Conservation (phyloP, 2,329 filamentous ascomycete genomes). For the Cladosporium oxysporum region DNA sequence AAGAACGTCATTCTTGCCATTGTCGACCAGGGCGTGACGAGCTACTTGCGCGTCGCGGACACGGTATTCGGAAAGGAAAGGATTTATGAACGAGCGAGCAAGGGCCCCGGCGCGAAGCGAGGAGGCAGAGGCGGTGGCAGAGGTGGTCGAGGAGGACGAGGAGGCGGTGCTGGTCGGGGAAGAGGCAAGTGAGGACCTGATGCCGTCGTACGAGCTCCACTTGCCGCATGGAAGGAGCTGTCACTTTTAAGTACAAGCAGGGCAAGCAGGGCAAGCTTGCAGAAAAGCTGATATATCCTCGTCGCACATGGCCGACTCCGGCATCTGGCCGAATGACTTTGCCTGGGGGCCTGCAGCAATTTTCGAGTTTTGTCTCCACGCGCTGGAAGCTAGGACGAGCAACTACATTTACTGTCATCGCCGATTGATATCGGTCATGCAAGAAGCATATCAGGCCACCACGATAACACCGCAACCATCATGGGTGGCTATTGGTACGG, state of each 20-base stretch:
- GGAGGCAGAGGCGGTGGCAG: constrained; percentile 44
- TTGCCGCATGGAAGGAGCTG: not conserved
- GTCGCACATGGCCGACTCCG: not conserved
- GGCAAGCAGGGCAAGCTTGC: not conserved
- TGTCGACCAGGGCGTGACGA: constrained; percentile 86
- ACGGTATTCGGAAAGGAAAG: constrained; percentile 72
- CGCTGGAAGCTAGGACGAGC: not conserved
- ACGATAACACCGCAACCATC: not conserved
- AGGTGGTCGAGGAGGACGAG: constrained; percentile 27
- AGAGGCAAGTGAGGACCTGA: constrained; percentile 31
- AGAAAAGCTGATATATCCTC: not conserved
- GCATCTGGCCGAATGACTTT: not conserved
- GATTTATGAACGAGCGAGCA: constrained; percentile 63
- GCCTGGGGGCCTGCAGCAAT: not conserved
- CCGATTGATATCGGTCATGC: not conserved
- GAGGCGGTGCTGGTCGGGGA: constrained; percentile 32
- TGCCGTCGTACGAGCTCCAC: not conserved
- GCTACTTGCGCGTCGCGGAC: constrained; percentile 80
- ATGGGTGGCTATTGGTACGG: not conserved
- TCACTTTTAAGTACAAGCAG: not conserved
- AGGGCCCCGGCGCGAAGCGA: constrained; percentile 34
- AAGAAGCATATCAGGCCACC: not conserved
- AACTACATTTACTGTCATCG: not conserved
- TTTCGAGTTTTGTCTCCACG: not conserved
- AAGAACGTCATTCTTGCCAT: constrained; percentile 83